A percentile compares a stretch with the other conserved stretches of the same genome.
Conservation (phyloP, 23 red algal species). For the Gracilaria caudata region DNA sequence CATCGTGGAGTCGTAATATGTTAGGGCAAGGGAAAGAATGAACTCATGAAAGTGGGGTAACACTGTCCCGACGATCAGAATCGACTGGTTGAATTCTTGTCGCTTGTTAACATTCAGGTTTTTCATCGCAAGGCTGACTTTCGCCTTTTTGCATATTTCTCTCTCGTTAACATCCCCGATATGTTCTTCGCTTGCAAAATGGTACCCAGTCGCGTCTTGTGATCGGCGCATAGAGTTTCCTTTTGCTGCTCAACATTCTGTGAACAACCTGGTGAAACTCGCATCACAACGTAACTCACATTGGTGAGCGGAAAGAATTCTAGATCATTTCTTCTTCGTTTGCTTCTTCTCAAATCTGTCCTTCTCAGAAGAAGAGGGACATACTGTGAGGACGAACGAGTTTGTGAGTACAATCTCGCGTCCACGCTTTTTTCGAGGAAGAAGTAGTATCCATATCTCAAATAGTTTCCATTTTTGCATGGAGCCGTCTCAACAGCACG, state of each 20-base stretch:
- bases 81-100: no score
- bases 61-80: no score
- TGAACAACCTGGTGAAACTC: constrained; percentile 25
- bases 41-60: no score
- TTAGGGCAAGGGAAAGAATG: no score
- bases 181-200: constrained; percentile 18
- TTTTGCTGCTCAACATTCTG: not conserved
- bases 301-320: constrained; percentile 45
- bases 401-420: constrained; percentile 38
- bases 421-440: constrained; percentile 46
- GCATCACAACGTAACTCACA: constrained; percentile 58
- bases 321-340: constrained; percentile 1
- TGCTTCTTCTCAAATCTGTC: not conserved
- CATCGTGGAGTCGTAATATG: no score
- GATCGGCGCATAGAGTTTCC: not conserved
- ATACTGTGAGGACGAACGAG: constrained; percentile 44
- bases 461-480: not conserved
- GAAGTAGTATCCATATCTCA: constrained; percentile 60
- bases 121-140: no score
- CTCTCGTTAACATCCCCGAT: not conserved
- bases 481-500: no score
- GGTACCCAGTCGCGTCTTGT: constrained; percentile 13
- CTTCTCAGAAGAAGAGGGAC: constrained; percentile 33
- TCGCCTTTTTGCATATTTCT: not conserved
- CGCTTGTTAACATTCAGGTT: no score